Percentiles rank a stretch among this genome's conserved stretches.
phyloP scores from a whole-genome alignment of 495 filamentous ascomycete species.

The Thermothielavioides terrestris region DNA sequence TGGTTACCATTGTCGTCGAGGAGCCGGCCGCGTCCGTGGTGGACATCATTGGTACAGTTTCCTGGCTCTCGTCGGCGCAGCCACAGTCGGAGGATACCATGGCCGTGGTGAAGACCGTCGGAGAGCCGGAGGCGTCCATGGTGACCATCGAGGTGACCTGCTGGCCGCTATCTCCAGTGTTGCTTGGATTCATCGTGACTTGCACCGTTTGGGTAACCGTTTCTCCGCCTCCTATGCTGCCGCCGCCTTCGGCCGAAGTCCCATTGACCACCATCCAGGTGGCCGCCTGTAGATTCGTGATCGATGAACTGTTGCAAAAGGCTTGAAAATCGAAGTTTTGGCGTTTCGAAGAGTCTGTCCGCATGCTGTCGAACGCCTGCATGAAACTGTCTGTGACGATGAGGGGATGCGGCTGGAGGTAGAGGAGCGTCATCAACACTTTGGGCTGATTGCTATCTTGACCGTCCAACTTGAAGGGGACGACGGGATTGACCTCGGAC shows the following conservation, averaged over 20 bases:
- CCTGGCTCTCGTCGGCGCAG: no score
- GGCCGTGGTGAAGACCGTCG: background rate
- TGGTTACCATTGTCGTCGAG: no score
- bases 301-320: slow-evolving; percentile 7
- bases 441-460: background rate
- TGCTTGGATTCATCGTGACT: background rate
- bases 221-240: background rate
- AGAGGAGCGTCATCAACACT: slow-evolving; percentile 14
- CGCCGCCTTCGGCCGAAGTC: background rate
- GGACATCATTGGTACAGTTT: background rate
- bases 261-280: slow-evolving; percentile 9
- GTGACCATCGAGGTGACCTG: slow-evolving; percentile 9
- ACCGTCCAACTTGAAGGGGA: slow-evolving; percentile 8
- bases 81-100: no score
- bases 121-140: background rate
- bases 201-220: background rate
- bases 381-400: slow-evolving; percentile 6
- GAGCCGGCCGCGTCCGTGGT: background rate
- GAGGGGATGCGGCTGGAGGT: slow-evolving; percentile 15
- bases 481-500: slow-evolving; percentile 14
- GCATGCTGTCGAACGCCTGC: slow-evolving; percentile 7
- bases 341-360: background rate
- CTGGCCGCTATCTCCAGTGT: background rate
- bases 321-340: slow-evolving; percentile 11
- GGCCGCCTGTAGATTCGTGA: slow-evolving; percentile 1